Evolutionary conservation across 805 yeast genomes (phyloP).

Genomic region (Metschnikowia aberdeeniae): DNA sequence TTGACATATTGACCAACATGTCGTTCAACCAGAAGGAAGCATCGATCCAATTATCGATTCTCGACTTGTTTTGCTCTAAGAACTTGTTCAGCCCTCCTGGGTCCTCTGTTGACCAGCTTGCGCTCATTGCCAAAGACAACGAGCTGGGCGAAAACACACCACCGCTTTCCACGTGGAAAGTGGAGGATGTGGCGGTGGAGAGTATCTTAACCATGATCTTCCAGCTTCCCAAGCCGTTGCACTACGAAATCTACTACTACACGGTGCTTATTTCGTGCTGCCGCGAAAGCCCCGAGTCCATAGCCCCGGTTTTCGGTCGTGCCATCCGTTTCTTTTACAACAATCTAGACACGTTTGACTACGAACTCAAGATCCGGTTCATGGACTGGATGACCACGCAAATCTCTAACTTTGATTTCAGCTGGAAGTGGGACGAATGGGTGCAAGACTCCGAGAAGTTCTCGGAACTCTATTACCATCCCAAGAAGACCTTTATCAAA

Average conservation of each 20-base stretch:
- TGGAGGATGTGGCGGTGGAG: slow-evolving; percentile 87
- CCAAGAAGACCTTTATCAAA: slow-evolving; percentile 66
- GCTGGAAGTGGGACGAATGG: slow-evolving; percentile 99
- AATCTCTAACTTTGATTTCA: slow-evolving; percentile 87
- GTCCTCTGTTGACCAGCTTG: slow-evolving; percentile 67
- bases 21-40: slow-evolving; percentile 89
- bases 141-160: slow-evolving; percentile 38
- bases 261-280: slow-evolving; percentile 85
- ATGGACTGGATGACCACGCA: slow-evolving; percentile 93
- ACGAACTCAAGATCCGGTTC: slow-evolving; percentile 64
- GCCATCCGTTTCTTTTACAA: slow-evolving; percentile 76
- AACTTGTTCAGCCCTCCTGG: slow-evolving; percentile 57
- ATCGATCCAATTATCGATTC: slow-evolving; percentile 71
- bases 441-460: slow-evolving; percentile 49
- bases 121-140: slow-evolving; percentile 37
- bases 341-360: slow-evolving; percentile 63
- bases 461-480: slow-evolving; percentile 54
- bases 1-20: slow-evolving; percentile 71
- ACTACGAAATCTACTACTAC: slow-evolving; percentile 74
- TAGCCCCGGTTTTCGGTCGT: slow-evolving; percentile 93
- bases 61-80: slow-evolving; percentile 68
- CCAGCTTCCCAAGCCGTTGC: slow-evolving; percentile 63
- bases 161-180: slow-evolving; percentile 72
- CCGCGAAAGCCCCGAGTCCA: slow-evolving; percentile 61
- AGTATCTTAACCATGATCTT: slow-evolving; percentile 73